Conservation (phyloP, 306 rosid genomes). For the Aeschynomene evenia region DNA sequence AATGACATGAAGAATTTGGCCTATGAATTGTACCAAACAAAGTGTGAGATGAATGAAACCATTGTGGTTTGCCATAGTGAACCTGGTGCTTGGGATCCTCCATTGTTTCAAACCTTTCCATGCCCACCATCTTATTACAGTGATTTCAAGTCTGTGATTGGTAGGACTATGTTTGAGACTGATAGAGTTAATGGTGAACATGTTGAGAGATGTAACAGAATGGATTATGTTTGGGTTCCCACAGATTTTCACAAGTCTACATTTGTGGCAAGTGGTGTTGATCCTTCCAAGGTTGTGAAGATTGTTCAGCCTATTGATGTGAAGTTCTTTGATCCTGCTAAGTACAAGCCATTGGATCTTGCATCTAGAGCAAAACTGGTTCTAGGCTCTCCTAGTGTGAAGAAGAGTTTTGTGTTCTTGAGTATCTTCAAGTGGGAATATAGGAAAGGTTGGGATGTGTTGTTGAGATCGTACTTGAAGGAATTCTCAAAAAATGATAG, state of each 20-base stretch:
- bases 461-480: conserved; percentile 63
- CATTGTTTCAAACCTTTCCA: conserved; percentile 63
- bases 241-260: conserved; percentile 68
- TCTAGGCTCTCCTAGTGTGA: conserved; percentile 36
- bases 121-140: conserved; percentile 63
- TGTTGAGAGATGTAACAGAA: conserved; percentile 54
- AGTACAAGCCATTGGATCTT: conserved; percentile 55
- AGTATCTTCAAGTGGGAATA: conserved; percentile 88
- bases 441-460: conserved; percentile 92
- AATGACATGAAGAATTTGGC: conserved; percentile 45
- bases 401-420: conserved; percentile 50
- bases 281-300: conserved; percentile 73
- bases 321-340: conserved; percentile 65
- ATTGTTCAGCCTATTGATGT: conserved; percentile 87
- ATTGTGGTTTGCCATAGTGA: conserved; percentile 83
- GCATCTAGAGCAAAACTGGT: conserved; percentile 43
- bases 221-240: conserved; percentile 94
- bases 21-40: conserved; percentile 47
- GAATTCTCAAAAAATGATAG: conserved; percentile 58
- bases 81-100: conserved; percentile 92
- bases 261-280: conserved; percentile 71
- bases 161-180: conserved; percentile 84
- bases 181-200: conserved; percentile 64
- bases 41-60: conserved; percentile 62
- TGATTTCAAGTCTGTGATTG: conserved; percentile 69